phyloP scores from a whole-genome alignment of 2,329 filamentous ascomycete genomes.

The Fusarium sp. region DNA sequence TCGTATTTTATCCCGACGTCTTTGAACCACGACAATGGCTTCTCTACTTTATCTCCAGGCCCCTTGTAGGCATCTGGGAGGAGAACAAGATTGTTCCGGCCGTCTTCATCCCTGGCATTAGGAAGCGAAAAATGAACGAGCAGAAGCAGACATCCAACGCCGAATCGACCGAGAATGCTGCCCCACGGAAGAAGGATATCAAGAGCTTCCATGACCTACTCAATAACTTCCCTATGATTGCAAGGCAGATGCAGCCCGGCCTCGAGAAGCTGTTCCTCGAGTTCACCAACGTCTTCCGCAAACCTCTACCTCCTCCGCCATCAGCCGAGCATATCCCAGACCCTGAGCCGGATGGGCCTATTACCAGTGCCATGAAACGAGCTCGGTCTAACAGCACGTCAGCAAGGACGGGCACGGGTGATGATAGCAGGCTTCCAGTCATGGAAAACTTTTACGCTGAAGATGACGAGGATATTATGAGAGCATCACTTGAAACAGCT shows the following conservation, averaged over 20 bases:
- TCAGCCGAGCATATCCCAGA: conserved; percentile 70
- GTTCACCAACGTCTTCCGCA: conserved; percentile 87
- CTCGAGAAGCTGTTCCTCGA: conserved; percentile 91
- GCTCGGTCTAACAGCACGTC: conserved; percentile 65
- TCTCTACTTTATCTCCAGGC: conserved; percentile 93
- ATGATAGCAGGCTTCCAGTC: conserved; percentile 57
- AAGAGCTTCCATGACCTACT: conserved; percentile 91
- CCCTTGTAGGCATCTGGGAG: conserved; percentile 86
- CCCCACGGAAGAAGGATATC: conserved; percentile 84
- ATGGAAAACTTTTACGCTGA: conserved; percentile 79
- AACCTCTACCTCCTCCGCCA: conserved; percentile 81
- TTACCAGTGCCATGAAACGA: conserved; percentile 65
- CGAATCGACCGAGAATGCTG: conserved; percentile 56
- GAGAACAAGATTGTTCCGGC: conserved; percentile 78
- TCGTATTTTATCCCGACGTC: conserved; percentile 89
- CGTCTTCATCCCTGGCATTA: conserved; percentile 60
- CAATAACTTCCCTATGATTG: conserved; percentile 93
- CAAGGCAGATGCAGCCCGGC: conserved; percentile 93
- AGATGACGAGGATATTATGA: conserved; percentile 92
- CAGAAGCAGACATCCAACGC: conserved; percentile 51
- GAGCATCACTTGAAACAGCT: conserved; percentile 88
- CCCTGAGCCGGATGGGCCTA: conserved; percentile 67
- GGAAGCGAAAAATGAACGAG: conserved; percentile 53
- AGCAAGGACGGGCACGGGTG: conserved; percentile 45
- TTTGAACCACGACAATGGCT: conserved; percentile 94